Evolutionary conservation across 2,329 filamentous ascomycete genomes (phyloP).

Genomic region (Penicillium fuscoglaucum): DNA sequence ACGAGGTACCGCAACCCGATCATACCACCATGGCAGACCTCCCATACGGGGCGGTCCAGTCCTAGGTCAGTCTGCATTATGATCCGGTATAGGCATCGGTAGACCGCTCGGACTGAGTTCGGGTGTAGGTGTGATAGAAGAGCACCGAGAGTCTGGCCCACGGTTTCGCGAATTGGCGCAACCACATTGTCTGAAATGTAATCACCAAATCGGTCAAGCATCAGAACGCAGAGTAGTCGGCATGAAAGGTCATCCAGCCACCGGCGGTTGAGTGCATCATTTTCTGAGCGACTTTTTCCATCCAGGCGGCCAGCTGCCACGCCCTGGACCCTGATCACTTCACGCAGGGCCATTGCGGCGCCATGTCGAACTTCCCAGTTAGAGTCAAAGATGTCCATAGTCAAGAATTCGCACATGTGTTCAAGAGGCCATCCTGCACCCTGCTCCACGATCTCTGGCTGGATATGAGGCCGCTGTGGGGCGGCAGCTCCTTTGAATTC

Average conservation of each 20-base stretch:
- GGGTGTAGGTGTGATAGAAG: conserved; percentile 80
- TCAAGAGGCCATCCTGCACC: conserved; percentile 93
- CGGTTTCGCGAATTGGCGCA: conserved; percentile 91
- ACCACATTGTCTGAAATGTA: conserved; percentile 98
- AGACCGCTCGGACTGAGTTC: conserved; percentile 78
- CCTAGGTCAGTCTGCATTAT: conserved; percentile 86
- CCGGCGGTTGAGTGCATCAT: conserved; percentile 73
- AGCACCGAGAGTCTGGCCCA: conserved; percentile 89
- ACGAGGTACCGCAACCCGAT: conserved; percentile 93
- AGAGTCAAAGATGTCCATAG: conserved; percentile 87
- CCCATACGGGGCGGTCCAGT: conserved; percentile 76
- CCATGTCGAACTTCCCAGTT: conserved; percentile 96
- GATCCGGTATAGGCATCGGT: conserved; percentile 79
- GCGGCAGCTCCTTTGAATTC: conserved; percentile 87
- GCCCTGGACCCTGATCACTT: conserved; percentile 89
- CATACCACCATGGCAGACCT: conserved; percentile 97
- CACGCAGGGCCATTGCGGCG: conserved; percentile 89
- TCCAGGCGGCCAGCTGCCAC: conserved; percentile 76
- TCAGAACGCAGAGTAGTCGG: conserved; percentile 89
- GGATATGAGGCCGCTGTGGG: conserved; percentile 81
- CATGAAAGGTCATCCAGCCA: conserved; percentile 97
- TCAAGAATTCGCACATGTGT: conserved; percentile 88
- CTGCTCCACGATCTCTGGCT: conserved; percentile 73
- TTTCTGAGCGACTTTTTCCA: conserved; percentile 70
- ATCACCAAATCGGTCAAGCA: conserved; percentile 96